Evolutionary conservation across 129 eudicot species (phyloP).

Genomic region (Mikania micrantha): DNA sequence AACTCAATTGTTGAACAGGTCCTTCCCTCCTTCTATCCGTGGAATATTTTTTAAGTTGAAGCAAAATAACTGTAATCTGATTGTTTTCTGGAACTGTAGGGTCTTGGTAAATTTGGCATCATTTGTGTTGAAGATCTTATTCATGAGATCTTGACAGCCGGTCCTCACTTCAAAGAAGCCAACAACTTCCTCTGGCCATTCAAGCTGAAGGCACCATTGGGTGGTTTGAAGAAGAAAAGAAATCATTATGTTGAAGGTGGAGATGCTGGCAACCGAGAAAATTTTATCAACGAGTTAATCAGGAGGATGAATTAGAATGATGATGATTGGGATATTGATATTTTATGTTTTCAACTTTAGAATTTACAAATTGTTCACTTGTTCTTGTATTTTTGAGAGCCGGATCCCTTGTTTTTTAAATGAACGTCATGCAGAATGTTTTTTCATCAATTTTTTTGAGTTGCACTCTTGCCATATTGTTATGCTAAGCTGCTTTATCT

Average conservation of each 20-base stretch:
- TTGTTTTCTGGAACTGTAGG: constrained; percentile 18
- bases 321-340: not conserved
- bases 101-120: constrained; percentile 65
- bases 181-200: constrained; percentile 88
- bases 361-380: constrained; percentile 16
- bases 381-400: constrained; percentile 14
- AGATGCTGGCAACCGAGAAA: constrained; percentile 86
- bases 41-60: too few relatives aligned
- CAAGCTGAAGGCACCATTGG: constrained; percentile 73
- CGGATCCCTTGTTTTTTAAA: constrained; percentile 11
- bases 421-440: constrained; percentile 14
- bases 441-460: constrained; percentile 1
- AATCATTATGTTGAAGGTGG: constrained; percentile 91
- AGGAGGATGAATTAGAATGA: constrained; percentile 73
- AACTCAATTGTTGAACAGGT: constrained; percentile 79
- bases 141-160: constrained; percentile 85
- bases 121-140: constrained; percentile 77
- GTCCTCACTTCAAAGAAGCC: constrained; percentile 84
- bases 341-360: constrained; percentile 24
- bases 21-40: not conserved
- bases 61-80: not conserved
- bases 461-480: not conserved
- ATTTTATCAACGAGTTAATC: constrained; percentile 69
- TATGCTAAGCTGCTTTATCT: not conserved
- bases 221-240: constrained; percentile 74